phyloP scores from a whole-genome alignment of 306 rosid species.

The Delonix regia region DNA sequence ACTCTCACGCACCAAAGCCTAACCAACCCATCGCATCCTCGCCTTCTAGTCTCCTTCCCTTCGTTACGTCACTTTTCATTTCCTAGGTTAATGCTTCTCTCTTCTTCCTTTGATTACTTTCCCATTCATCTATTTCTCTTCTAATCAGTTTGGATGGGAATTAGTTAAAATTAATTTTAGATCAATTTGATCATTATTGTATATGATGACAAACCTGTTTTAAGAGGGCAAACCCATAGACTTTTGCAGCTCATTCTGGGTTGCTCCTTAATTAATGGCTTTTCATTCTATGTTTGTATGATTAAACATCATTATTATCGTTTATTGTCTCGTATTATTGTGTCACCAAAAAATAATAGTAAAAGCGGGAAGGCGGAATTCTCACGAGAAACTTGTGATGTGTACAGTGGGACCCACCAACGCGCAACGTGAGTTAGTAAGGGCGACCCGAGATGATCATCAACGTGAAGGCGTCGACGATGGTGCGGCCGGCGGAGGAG shows the following conservation, averaged over 20 bases:
- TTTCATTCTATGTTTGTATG: not conserved
- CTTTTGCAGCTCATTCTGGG: no score
- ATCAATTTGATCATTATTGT: no score
- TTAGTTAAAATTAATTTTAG: no score
- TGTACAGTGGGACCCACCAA: not conserved
- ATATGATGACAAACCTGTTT: no score
- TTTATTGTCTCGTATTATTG: no score
- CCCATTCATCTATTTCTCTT: no score
- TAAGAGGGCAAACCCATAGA: no score
- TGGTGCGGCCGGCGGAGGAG: slow-evolving; percentile 74
- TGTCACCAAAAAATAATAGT: not conserved
- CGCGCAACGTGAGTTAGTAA: not conserved
- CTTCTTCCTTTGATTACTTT: no score
- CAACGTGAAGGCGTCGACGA: slow-evolving; percentile 59
- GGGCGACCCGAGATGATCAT: slow-evolving; percentile 42
- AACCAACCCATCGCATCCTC: not conserved
- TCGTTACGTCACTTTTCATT: no score
- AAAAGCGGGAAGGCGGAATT: not conserved
- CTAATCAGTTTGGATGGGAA: no score
- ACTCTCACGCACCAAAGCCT: slow-evolving; percentile 32
- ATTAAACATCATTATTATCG: not conserved
- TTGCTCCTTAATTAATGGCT: no score
- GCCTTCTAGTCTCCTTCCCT: not conserved
- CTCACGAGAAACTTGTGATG: not conserved
- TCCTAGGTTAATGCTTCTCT: slow-evolving; percentile 6